These are phyloP conservation scores for Phytophthora fragariaefolia DNA, from an alignment of 352 stramenopile genomes.

Conservation along the genomic window DNA sequence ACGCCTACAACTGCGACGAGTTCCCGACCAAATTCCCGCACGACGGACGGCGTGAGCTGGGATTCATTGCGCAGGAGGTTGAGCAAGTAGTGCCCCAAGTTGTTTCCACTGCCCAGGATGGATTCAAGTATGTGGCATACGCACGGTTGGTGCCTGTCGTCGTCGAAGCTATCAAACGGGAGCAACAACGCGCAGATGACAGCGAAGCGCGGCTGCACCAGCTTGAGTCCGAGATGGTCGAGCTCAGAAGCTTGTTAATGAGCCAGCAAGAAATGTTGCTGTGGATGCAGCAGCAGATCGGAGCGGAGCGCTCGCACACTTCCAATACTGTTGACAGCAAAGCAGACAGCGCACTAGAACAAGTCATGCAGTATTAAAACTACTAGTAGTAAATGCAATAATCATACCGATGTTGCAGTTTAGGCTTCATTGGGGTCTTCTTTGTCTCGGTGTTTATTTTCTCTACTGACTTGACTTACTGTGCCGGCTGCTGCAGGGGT, in stretches of 20 bases:
- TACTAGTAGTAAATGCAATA: constrained; percentile 34
- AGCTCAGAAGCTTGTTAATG: constrained; percentile 23
- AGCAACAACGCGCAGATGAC: constrained; percentile 31
- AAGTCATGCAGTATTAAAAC: neutral
- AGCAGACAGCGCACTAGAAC: neutral
- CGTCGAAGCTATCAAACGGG: constrained; percentile 78
- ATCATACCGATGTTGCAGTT: constrained; percentile 39
- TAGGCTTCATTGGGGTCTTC: constrained; percentile 9
- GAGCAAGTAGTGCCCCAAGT: constrained; percentile 83
- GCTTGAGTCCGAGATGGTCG: constrained; percentile 24
- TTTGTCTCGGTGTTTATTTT: constrained; percentile 10
- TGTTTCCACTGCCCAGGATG: constrained; percentile 64
- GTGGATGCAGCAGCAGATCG: constrained; percentile 7
- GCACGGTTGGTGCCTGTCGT: constrained; percentile 78
- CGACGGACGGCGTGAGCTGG: constrained; percentile 59
- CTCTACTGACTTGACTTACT: constrained; percentile 31
- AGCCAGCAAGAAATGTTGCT: constrained; percentile 27
- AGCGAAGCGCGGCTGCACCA: constrained; percentile 20
- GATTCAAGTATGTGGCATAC: constrained; percentile 92
- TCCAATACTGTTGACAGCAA: neutral
- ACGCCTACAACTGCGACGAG: constrained; percentile 48
- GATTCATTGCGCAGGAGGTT: constrained; percentile 91
- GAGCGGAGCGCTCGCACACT: neutral
- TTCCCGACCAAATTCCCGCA: constrained; percentile 57
- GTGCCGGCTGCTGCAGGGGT: constrained; percentile 29